Evolutionary conservation across 2,329 filamentous ascomycete genomes (phyloP).

Genomic region (Penicillium sp.): DNA sequence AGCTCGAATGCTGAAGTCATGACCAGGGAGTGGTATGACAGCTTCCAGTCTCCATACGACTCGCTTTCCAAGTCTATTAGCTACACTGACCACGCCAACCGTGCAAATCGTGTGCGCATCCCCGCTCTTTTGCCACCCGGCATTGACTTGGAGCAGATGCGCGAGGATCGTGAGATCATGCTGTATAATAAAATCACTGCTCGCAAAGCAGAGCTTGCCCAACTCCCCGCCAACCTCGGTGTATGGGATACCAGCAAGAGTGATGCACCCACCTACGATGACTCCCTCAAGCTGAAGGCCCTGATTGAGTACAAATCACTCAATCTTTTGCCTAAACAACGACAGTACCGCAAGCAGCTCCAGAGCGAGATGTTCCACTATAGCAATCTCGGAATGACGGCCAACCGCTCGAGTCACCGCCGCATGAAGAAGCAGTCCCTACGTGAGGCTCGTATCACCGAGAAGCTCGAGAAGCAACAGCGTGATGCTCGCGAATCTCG

Average conservation of each 20-base stretch:
- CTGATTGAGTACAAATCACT: conserved; percentile 94
- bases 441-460: conserved; percentile 88
- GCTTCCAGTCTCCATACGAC: conserved; percentile 64
- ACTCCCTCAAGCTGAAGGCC: conserved; percentile 75
- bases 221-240: conserved; percentile 72
- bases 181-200: conserved; percentile 84
- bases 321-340: conserved; percentile 78
- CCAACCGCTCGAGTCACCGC: conserved; percentile 81
- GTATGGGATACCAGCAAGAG: conserved; percentile 71
- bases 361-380: conserved; percentile 88
- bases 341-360: conserved; percentile 73
- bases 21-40: conserved; percentile 52
- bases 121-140: conserved; percentile 83
- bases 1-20: conserved; percentile 20
- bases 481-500: conserved; percentile 89
- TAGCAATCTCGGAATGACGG: conserved; percentile 93
- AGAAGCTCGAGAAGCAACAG: conserved; percentile 98
- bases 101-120: conserved; percentile 68
- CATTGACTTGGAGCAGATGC: conserved; percentile 74
- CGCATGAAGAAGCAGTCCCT: conserved; percentile 96
- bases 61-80: conserved; percentile 39
- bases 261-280: conserved; percentile 62
- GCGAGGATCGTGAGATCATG: conserved; percentile 77
- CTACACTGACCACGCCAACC: conserved; percentile 31
- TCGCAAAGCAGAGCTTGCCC: conserved; percentile 73